Percentiles rank a stretch among this genome's conserved stretches.
These are phyloP conservation scores for Tricholoma hemisulphureum DNA, from an alignment of 768 basidiomycete species.

Conservation along the genomic window DNA sequence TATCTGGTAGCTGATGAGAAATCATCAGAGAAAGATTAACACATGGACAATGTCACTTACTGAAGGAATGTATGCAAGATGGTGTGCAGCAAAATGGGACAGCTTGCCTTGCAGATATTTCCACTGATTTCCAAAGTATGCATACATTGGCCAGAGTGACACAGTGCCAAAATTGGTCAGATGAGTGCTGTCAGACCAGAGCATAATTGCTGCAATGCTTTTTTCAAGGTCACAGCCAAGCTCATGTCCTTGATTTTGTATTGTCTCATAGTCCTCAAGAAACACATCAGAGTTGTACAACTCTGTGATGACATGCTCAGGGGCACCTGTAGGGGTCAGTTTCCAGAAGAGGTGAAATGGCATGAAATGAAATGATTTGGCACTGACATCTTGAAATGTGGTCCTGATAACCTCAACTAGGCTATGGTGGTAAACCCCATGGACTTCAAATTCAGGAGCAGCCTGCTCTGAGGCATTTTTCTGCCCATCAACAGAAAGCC, in stretches of 20 bases:
- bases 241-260: constrained; percentile 7
- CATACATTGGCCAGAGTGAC: constrained; percentile 40
- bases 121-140: constrained; percentile 35
- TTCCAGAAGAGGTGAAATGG: background rate
- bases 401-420: constrained; percentile 11
- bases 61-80: constrained; percentile 38
- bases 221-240: constrained; percentile 16
- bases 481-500: too few species aligned
- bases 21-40: too few species aligned
- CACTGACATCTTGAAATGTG: constrained; percentile 8
- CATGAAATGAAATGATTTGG: constrained; percentile 2
- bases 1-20: too few species aligned
- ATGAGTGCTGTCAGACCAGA: constrained; percentile 37
- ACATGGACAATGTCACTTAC: too few species aligned
- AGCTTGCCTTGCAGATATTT: constrained; percentile 36
- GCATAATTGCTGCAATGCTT: constrained; percentile 25
- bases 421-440: background rate
- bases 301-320: too few species aligned
- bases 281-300: constrained; percentile 16
- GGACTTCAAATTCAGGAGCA: too few species aligned
- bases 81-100: constrained; percentile 27
- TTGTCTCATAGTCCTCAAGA: constrained; percentile 11
- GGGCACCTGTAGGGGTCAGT: too few species aligned
- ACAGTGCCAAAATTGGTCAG: constrained; percentile 34
- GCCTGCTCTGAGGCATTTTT: too few species aligned